These are phyloP conservation scores for Nothophoma quercina DNA, from an alignment of 2,329 filamentous ascomycete genomes.

Conservation along the genomic window DNA sequence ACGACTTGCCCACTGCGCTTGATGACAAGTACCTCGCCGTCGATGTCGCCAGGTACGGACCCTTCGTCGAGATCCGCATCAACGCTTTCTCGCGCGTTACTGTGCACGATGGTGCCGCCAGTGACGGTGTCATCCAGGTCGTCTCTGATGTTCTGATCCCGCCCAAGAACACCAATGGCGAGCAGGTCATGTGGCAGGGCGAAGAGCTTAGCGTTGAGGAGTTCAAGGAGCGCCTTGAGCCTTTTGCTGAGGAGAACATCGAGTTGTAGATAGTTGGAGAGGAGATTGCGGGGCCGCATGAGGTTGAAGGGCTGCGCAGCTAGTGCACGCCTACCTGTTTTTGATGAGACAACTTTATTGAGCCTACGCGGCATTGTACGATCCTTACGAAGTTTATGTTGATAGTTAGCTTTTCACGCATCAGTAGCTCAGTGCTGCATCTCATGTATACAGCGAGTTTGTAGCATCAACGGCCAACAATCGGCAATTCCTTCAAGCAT, in stretches of 20 bases:
- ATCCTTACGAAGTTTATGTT: conserved; percentile 5
- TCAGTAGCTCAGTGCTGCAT: conserved; percentile 7
- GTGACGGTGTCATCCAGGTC: conserved; percentile 84
- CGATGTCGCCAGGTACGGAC: conserved; percentile 73
- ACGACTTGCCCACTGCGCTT: conserved; percentile 77
- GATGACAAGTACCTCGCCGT: conserved; percentile 71
- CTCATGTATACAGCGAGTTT: background rate
- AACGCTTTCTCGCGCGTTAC: conserved; percentile 75
- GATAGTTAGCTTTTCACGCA: background rate
- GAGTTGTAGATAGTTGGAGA: conserved; percentile 35
- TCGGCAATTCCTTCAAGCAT: conserved; percentile 3
- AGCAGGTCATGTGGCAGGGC: conserved; percentile 50
- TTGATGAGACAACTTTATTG: background rate
- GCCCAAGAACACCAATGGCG: conserved; percentile 60
- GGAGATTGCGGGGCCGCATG: background rate
- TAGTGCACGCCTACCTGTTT: conserved; percentile 8
- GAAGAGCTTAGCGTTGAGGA: conserved; percentile 67
- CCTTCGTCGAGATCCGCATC: conserved; percentile 74
- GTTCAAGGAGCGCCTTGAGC: conserved; percentile 61
- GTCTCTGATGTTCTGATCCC: conserved; percentile 77
- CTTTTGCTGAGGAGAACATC: conserved; percentile 41
- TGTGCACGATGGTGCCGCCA: conserved; percentile 73
- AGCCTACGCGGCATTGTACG: conserved; percentile 9
- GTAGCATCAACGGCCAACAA: conserved; percentile 10
- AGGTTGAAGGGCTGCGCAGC: conserved; percentile 7